These are phyloP conservation scores for Voacanga thouarsii DNA, from an alignment of 257 asterid genomes.

Conservation along the genomic window DNA sequence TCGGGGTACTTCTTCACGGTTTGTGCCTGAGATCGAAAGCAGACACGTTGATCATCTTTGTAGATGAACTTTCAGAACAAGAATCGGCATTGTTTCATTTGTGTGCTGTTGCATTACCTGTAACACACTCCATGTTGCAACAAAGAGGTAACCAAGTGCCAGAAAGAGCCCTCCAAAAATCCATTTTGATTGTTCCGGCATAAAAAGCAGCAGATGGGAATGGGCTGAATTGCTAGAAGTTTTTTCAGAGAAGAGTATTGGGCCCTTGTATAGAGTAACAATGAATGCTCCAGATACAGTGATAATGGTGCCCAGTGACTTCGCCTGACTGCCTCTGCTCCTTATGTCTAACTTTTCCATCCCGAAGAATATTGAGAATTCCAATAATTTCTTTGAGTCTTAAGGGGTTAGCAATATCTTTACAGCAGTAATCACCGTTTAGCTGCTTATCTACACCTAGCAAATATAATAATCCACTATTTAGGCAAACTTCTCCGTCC, in stretches of 20 bases:
- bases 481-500: too few species aligned
- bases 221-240: neutral
- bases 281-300: slow-evolving; percentile 29
- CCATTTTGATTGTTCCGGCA: slow-evolving; percentile 21
- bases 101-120: slow-evolving; percentile 14
- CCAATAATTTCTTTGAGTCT: neutral
- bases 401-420: neutral
- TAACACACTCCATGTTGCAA: slow-evolving; percentile 29
- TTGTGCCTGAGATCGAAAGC: slow-evolving; percentile 1
- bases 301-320: slow-evolving; percentile 23
- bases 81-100: neutral
- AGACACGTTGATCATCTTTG: neutral
- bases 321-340: slow-evolving; percentile 20
- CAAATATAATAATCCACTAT: too few species aligned
- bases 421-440: neutral
- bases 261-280: slow-evolving; percentile 29
- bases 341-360: slow-evolving; percentile 27
- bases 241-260: neutral
- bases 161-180: slow-evolving; percentile 24
- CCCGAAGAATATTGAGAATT: slow-evolving; percentile 11
- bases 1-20: slow-evolving; percentile 26
- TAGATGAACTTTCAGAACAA: neutral
- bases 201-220: neutral
- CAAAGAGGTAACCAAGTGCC: slow-evolving; percentile 19
- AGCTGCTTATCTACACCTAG: too few species aligned